Evolutionary conservation across 2,329 filamentous ascomycete genomes (phyloP), one percentile per base, ranked within the genome.

Genomic region (Penicillium sp.): DNA sequence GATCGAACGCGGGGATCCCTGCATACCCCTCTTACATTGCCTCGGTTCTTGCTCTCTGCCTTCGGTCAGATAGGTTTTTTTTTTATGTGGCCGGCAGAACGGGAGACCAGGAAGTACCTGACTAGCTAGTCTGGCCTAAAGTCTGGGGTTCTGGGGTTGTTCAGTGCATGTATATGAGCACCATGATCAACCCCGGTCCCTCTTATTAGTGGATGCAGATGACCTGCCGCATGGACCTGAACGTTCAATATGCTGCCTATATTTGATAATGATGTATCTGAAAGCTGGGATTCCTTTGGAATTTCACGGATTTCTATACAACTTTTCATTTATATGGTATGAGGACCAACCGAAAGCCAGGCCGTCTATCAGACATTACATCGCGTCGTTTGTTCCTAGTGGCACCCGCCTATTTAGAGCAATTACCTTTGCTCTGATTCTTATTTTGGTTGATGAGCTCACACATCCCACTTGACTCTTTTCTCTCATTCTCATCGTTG

Each of bases 1-100:
- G 57, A 19, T 46, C 28, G 35, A 53, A 53, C 48, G 55, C 52
- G 59, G 59, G 61, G 59, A 59, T 55, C 55, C 52, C 40, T 52
- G 55, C 56, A 30, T 52, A 43, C 57, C 53, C 57, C 49, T 52
- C 58, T 14, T 26, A 6, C 38, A 38, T 49, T 46, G 37, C 45
- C 57, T 52, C 51, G 48, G 40, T 45, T 54, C 52, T 40, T 30
- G 37, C 25, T 35, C n/a, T 28, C 10, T 25, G 11, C 52, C 16
- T 42, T 38, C 19, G 45, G 45, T 26, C 48, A 51, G 48, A 33
- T 35, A 51, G 48, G 28, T 28, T 33, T 35, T 35, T 35, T 35
- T n/a, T 51, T 22, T 22, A 22, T 35, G 48, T 30, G 48, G 48
- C 48, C 35, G 13, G 13, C 19, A n/a, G 10, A 38, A 38, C 33